A percentile compares a stretch with the other conserved stretches of the same genome.
These are phyloP conservation scores for Epichloe festucae DNA, from an alignment of 2,329 filamentous ascomycete species.

Conservation along the genomic window DNA sequence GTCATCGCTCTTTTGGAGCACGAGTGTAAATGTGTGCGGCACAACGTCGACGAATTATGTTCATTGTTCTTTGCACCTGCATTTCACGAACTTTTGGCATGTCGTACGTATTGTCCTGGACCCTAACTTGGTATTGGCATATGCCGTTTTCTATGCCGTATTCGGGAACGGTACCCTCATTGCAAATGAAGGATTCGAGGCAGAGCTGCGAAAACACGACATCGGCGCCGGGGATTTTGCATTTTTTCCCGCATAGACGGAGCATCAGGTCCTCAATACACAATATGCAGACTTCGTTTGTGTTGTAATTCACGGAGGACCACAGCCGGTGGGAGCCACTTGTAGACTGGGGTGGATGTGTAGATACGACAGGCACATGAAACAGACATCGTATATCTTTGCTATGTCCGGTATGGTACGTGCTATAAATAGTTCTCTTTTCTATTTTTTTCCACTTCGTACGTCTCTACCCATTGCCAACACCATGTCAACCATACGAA, in stretches of 20 bases:
- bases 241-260: slow-evolving; percentile 54
- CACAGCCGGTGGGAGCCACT: slow-evolving; percentile 48
- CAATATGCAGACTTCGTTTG: slow-evolving; percentile 47
- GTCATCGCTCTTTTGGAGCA: not conserved
- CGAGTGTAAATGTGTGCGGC: no score
- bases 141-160: slow-evolving; percentile 55
- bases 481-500: slow-evolving; percentile 11
- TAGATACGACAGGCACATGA: slow-evolving; percentile 14
- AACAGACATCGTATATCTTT: not conserved
- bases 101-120: not conserved
- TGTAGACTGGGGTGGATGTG: slow-evolving; percentile 45
- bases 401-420: not conserved
- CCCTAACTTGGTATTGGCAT: slow-evolving; percentile 21
- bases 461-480: not conserved
- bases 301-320: slow-evolving; percentile 51
- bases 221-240: slow-evolving; percentile 55
- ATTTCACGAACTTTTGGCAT: not conserved
- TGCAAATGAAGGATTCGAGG: slow-evolving; percentile 40
- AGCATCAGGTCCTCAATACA: slow-evolving; percentile 59
- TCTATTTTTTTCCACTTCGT: not conserved
- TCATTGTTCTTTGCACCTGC: not conserved
- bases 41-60: not conserved
- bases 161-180: slow-evolving; percentile 49
- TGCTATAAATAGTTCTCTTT: not conserved
- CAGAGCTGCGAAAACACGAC: slow-evolving; percentile 37